Percentiles rank a stretch among this genome's conserved stretches.
Evolutionary conservation across 2,329 filamentous ascomycete species (phyloP).

Genomic region (Cyphellophora attinorum): DNA sequence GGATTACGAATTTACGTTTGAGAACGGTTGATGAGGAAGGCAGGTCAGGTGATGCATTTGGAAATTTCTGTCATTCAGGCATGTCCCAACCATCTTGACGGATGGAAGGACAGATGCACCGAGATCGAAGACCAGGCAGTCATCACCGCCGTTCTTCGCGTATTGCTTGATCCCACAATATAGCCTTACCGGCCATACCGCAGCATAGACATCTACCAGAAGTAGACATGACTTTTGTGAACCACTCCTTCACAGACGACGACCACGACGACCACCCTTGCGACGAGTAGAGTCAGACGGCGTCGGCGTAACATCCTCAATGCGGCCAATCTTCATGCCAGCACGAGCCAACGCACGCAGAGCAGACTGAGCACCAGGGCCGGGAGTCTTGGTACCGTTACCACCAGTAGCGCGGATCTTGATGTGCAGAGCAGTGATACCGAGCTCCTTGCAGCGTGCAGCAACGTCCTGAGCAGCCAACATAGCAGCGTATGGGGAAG

Average conservation of each 20-base stretch:
- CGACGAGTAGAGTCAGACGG: conserved; percentile 98
- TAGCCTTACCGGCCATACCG: no score
- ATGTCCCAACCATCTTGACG: neutral
- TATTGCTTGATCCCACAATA: no score
- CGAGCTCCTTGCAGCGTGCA: conserved; percentile 75
- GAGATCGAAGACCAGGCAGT: conserved; percentile 41
- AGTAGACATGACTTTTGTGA: no score
- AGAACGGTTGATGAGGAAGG: neutral
- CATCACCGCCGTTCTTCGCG: conserved; percentile 43
- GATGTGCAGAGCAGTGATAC: conserved; percentile 96
- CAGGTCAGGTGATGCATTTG: conserved; percentile 1
- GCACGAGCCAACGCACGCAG: conserved; percentile 97
- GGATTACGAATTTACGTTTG: no score
- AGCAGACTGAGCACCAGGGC: conserved; percentile 96
- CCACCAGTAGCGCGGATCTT: conserved; percentile 99
- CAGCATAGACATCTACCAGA: no score
- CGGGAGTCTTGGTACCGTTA: conserved; percentile 99
- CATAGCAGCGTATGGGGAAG: conserved; percentile 99
- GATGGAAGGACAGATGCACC: neutral
- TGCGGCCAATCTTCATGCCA: conserved; percentile 99
- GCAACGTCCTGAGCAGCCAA: conserved; percentile 98
- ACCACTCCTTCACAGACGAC: conserved; percentile 76
- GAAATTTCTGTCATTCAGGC: conserved; percentile 3
- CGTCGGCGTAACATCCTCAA: conserved; percentile 98
- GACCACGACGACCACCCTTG: conserved; percentile 99